Base-by-base conservation (phyloP, 306 rosid species). In the Vigna radiata region DNA sequence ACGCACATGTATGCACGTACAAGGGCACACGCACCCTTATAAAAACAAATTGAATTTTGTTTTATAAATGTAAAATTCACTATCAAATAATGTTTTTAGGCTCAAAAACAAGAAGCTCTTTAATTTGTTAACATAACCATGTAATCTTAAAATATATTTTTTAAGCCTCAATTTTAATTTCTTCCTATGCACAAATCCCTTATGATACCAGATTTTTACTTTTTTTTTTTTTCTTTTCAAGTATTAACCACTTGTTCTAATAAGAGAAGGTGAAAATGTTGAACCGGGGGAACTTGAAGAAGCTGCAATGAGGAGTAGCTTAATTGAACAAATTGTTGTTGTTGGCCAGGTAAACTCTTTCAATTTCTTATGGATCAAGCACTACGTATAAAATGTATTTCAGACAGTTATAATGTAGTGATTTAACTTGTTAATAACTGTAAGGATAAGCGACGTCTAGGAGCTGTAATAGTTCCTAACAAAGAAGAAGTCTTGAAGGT, bases 391-490 rank as follows among this genome's bases (percentile, higher is more conserved):
- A 23, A 41, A 21, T 37, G 27, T 10, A 70, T 78, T 37, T 25
- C 6, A 81, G 44, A 16, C 49, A 50, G 41, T 54, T 23, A 29
- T 14, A 27, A 75, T 55, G 33, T 59, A 13, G 63, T 27, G 6
- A 47, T 73, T 70, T 47, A 55, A 71, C 56, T 64, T 15, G 54
- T 17, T 77, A 73, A 60, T 75, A 25, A 71, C 75, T 36, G 27
- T 47, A 68, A 44, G 98, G 97, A 94, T 78, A 88, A 90, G 81
- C 93, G 98, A 41, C 97, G 98, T 33, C 87, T 92, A 10, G 98
- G 97, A 77, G 97, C 98, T 37, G 60, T 94, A 29, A 79, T 94
- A 39, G 95, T 94, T 90, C 95, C 97, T n/a, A 89, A 92, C 91
- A 89, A 87, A 72, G 98, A 92, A 67, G 97, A 87, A 83, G 86